Evolutionary conservation across 305 asterid genomes (phyloP), one percentile per base, ranked within the genome.

Genomic region (Fraxinus greggii): DNA sequence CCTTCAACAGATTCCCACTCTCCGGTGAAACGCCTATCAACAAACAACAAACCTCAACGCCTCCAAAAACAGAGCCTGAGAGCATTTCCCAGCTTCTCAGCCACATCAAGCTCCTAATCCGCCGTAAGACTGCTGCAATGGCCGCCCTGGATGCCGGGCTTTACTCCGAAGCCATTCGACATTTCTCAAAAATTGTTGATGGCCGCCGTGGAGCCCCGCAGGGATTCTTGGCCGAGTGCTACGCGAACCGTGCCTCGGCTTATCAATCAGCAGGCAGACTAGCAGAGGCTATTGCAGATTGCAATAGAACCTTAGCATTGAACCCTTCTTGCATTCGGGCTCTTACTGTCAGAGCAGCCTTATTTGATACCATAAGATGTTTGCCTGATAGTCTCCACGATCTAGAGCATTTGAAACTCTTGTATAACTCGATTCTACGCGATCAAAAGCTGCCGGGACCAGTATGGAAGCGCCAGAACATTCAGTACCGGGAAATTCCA

Each of bases 171-270:
- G 93, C 99, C 83, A 86, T 93, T 78, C 56, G 98, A 1, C 99
- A 95, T 69, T 95, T 95, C 87, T 90, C 99, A 32, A 95, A 95
- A 51, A 92, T 95, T 88, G 89, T 95, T 7, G 99, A 94, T 35
- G 92, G 97, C 83, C 97, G 99, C 15, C 94, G 97, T 0, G 97
- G 95, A 0, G 97, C 97, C 26, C 97, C 98, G 0, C 97, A 92
- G 81, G 94, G 94, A 1, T 95, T 95, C 80, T 85, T 95, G 2
- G 65, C 65, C 65, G 65, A 54, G 65, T 54, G 65, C 24, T 54
- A n/a, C 24, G 26, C n/a, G 24, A 7, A 89, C 63, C 89, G 99
- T 21, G 98, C 98, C n/a, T 84, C 92, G 3, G 99, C 99, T 21
- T 95, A 86, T 40, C 85, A 86, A n/a, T 88, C 95, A 1, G 91